Percentiles rank a stretch among this genome's conserved stretches.
phyloP scores from a whole-genome alignment of 2,329 filamentous ascomycete genomes.

The Fusarium succisae region DNA sequence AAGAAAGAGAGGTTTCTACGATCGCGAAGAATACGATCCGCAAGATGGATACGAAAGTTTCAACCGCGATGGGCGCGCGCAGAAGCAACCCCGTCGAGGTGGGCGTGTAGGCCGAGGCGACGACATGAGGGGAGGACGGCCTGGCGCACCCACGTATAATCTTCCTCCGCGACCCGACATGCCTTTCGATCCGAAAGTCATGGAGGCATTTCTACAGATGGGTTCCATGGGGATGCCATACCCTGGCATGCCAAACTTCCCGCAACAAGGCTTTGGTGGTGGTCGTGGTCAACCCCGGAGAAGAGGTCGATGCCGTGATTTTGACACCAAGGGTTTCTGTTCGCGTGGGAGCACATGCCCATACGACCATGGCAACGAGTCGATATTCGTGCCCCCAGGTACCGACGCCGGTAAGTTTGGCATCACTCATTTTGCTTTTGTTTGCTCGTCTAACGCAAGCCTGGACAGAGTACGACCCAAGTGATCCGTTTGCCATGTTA shows the following conservation, averaged over 20 bases:
- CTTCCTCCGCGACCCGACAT: conserved; percentile 41
- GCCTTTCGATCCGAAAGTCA: conserved; percentile 66
- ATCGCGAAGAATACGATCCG: conserved; percentile 34
- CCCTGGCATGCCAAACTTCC: conserved; percentile 52
- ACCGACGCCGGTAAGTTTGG: conserved; percentile 40
- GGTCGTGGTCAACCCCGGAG: conserved; percentile 45
- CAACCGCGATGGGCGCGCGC: conserved; percentile 53
- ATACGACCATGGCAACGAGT: conserved; percentile 73
- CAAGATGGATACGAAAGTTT: conserved; percentile 39
- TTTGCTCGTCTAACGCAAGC: conserved; percentile 17
- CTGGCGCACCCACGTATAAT: conserved; percentile 21
- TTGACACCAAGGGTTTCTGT: conserved; percentile 78
- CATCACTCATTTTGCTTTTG: background rate
- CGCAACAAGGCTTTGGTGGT: conserved; percentile 41
- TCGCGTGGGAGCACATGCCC: conserved; percentile 72
- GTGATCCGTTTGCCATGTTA: conserved; percentile 41
- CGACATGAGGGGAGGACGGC: conserved; percentile 34
- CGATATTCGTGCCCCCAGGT: conserved; percentile 49
- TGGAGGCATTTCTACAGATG: conserved; percentile 70
- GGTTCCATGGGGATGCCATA: conserved; percentile 63
- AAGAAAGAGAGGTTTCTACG: conserved; percentile 51
- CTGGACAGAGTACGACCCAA: conserved; percentile 48
- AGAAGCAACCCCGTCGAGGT: conserved; percentile 70
- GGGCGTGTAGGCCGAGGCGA: conserved; percentile 47
- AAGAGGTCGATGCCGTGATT: conserved; percentile 71